Evolutionary conservation across 345 rosid species (phyloP), one percentile per base, ranked within the genome.

Genomic region (Mercurialis annua): DNA sequence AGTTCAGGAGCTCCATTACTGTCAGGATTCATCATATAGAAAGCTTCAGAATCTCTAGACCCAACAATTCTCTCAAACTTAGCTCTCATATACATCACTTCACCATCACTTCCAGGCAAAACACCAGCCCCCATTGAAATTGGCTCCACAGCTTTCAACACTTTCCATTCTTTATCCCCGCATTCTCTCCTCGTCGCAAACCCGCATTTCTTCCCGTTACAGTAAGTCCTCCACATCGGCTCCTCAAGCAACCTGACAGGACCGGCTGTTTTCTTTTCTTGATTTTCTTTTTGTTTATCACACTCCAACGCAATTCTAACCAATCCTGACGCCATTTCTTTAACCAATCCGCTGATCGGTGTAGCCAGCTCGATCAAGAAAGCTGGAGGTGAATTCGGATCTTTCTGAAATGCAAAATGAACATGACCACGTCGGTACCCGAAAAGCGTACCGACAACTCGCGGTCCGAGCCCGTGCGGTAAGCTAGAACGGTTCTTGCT

Each of bases 1-100:
- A 92, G 97, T 76, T 95, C 99, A 60, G 98, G 93, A 76, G 99
- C 80, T 74, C 98, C 99, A 75, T 90, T 86, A 71, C 93, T 85
- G 55, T 95, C 99, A 56, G 99, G 99, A 81, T 95, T 95, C 97
- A 92, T 92, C 98, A 95, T 95, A 66, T 95, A 95, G 78, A 91
- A 95, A 60, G 99, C 99, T 60, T 95, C 97, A 0, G 98, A 95
- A 65, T 95, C 99, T 82, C 96, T 87, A 16, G 99, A 92, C 26
- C 99, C 99, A 20, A 95, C 90, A 63, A 95, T 85, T 58, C 97
- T 73, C 76, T 95, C 98, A 62, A 95, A 95, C 65, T 87, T 95
- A 31, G 98, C 99, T 31, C 98, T 92, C 98, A 88, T 89, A 71
- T 86, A 86, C 93, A 86, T 81, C 58, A 89, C 26, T 21, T 86